Evolutionary conservation across 371 early-diverging fungal genomes (phyloP), one percentile per base, ranked within the genome.

Genomic region (Mortierella sp.): DNA sequence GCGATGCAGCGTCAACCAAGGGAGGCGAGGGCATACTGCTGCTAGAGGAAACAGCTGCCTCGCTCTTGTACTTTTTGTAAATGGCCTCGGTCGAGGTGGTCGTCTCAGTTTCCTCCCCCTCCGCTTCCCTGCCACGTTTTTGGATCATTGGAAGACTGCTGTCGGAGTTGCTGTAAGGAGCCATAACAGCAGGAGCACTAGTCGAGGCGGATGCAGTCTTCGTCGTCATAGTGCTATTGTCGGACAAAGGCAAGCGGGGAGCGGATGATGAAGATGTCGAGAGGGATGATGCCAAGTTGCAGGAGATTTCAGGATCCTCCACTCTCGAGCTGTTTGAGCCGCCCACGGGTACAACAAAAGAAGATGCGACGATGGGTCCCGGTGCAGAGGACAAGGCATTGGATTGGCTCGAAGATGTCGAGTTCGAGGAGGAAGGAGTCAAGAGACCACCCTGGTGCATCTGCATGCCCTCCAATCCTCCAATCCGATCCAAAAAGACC

Each of bases 401-500:
- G 11, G 61, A 46, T 59, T 64, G 34, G 28, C 59, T 28, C 26
- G 73, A 64, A 10, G 55, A 4, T 21, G 72, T 31, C 0, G 77
- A 44, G 28, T n/a, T n/a, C n/a, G n/a, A n/a, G n/a, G 34, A 28
- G 13, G 78, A 69, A 37, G 67, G 34, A 19, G 40, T 44, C 61
- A 75, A 51, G 11, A 61, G 54, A n/a, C 73, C 69, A 34, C 53
- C 21, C 43, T 69, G 55, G 14, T 74, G 77, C 43, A 81, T 69
- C 69, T 89, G 89, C 75, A 83, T 69, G n/a, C 82, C 84, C 13
- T 88, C 86, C 26, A 88, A 83, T 40, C 90, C 86, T 4, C 91
- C 91, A 57, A 97, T 93, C 28, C 97, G 91, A 85, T 97, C 97
- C 77, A 98, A 91, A 84, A 95, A 98, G 28, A 98, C 92, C n/a